A percentile compares a stretch with the other conserved stretches of the same genome.
Evolutionary conservation across 2,329 filamentous ascomycete species (phyloP).

Genomic region (Fusarium sp.): DNA sequence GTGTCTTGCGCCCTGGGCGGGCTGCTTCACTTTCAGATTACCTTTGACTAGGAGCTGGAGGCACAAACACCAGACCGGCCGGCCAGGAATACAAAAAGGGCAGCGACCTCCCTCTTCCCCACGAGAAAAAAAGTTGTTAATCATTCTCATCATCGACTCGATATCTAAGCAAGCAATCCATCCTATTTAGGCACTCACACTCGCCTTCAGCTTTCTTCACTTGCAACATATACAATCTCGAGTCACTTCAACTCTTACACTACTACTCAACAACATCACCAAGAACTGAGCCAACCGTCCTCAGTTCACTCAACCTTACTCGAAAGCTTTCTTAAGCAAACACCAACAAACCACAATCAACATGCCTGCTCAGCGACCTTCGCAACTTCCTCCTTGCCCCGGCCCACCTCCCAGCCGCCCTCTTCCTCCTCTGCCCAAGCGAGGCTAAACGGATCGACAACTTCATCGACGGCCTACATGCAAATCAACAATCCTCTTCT

Average conservation of each 20-base stretch:
- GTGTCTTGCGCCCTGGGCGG: constrained; percentile 41
- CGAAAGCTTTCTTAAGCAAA: constrained; percentile 26
- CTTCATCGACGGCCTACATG: constrained; percentile 12
- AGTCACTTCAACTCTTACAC: constrained; percentile 26
- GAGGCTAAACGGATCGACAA: constrained; percentile 54
- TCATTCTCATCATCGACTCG: constrained; percentile 39
- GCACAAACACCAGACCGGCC: constrained; percentile 43
- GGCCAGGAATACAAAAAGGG: constrained; percentile 46
- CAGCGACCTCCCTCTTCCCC: constrained; percentile 44
- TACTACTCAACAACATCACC: constrained; percentile 23
- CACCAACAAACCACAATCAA: constrained; percentile 40
- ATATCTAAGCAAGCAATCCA: constrained; percentile 19
- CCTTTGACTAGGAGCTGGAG: constrained; percentile 42
- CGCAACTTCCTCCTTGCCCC: constrained; percentile 74
- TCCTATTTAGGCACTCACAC: constrained; percentile 26
- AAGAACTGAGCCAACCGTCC: constrained; percentile 36
- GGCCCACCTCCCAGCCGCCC: constrained; percentile 73
- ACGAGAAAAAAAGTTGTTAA: constrained; percentile 10
- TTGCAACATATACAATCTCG: constrained; percentile 11
- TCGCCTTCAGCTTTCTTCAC: constrained; percentile 24
- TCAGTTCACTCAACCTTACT: constrained; percentile 34
- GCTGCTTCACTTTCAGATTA: constrained; percentile 48
- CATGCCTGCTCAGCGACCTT: constrained; percentile 71
- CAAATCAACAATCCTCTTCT: constrained; percentile 2
- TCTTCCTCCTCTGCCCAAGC: constrained; percentile 73